Evolutionary conservation across 495 filamentous ascomycete genomes (phyloP).

Genomic region (Penicillium arizonense): DNA sequence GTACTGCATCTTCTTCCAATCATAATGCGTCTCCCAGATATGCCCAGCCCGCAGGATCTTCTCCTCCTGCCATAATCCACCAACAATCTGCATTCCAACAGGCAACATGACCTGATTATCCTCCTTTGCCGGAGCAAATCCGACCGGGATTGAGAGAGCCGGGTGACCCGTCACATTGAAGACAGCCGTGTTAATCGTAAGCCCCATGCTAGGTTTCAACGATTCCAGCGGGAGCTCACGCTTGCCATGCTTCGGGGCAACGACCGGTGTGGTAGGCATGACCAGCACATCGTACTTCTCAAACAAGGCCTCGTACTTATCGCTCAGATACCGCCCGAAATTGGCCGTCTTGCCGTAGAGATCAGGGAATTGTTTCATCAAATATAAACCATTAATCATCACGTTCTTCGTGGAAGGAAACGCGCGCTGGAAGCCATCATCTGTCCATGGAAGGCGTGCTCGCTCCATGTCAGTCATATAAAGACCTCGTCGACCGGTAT

Average conservation of each 20-base stretch:
- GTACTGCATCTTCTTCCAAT: conserved; percentile 44
- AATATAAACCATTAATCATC: conserved; percentile 41
- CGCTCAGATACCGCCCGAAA: conserved; percentile 39
- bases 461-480: conserved; percentile 39
- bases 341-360: conserved; percentile 43
- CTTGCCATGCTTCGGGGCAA: conserved; percentile 36
- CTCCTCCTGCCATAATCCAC: conserved; percentile 37
- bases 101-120: conserved; percentile 47
- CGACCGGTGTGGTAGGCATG: conserved; percentile 47
- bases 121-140: conserved; percentile 43
- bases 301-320: conserved; percentile 44
- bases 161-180: conserved; percentile 61
- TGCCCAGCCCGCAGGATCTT: conserved; percentile 48
- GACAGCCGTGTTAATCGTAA: conserved; percentile 53
- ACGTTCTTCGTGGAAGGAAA: conserved; percentile 45
- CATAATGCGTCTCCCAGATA: conserved; percentile 48
- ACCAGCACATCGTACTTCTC: conserved; percentile 44
- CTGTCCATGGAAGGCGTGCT: conserved; percentile 30
- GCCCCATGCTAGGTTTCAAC: conserved; percentile 39
- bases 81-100: conserved; percentile 58
- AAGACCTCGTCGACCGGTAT: conserved; percentile 37
- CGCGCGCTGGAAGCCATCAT: conserved; percentile 30
- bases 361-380: conserved; percentile 34
- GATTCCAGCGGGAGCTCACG: conserved; percentile 39
- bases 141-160: conserved; percentile 54